Evolutionary conservation across 805 yeast genomes (phyloP).

Genomic region (Myxozyma sirexii): DNA sequence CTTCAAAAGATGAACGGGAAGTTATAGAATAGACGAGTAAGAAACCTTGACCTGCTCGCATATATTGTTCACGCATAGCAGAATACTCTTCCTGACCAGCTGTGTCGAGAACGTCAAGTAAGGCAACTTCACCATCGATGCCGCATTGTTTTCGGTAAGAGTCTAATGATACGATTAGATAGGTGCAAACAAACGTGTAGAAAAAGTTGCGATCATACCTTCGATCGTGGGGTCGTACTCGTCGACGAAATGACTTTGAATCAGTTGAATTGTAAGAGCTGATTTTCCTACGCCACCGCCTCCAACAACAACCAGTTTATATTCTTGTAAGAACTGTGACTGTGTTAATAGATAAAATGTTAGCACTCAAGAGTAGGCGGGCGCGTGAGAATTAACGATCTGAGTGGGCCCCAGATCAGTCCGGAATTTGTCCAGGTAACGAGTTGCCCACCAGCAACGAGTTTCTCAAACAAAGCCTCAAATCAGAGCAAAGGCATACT

Average conservation of each 20-base stretch:
- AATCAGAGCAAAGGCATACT: neutral
- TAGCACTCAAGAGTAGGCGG: neutral
- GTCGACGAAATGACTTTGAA: conserved; percentile 93
- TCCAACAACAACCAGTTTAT: conserved; percentile 93
- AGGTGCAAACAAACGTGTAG: neutral
- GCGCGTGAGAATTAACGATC: neutral
- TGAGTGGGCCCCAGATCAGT: neutral
- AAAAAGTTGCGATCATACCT: conserved; percentile 27
- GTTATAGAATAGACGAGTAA: conserved; percentile 86
- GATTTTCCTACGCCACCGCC: conserved; percentile 99
- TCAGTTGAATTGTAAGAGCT: conserved; percentile 91
- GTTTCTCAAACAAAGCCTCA: no score
- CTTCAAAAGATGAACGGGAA: conserved; percentile 81
- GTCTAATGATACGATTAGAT: conserved; percentile 35
- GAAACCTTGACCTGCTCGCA: conserved; percentile 70
- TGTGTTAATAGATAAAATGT: neutral
- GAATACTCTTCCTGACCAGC: conserved; percentile 92
- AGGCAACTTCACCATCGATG: conserved; percentile 75
- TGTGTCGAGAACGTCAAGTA: conserved; percentile 89
- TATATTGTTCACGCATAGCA: conserved; percentile 77
- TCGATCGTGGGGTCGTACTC: conserved; percentile 99
- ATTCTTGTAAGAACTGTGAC: conserved; percentile 58
- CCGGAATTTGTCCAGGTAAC: no score
- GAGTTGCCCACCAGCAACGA: no score
- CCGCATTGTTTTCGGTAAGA: conserved; percentile 76